These are phyloP conservation scores for Pogostemon cablin DNA, from an alignment of 257 asterid genomes.

Conservation along the genomic window DNA sequence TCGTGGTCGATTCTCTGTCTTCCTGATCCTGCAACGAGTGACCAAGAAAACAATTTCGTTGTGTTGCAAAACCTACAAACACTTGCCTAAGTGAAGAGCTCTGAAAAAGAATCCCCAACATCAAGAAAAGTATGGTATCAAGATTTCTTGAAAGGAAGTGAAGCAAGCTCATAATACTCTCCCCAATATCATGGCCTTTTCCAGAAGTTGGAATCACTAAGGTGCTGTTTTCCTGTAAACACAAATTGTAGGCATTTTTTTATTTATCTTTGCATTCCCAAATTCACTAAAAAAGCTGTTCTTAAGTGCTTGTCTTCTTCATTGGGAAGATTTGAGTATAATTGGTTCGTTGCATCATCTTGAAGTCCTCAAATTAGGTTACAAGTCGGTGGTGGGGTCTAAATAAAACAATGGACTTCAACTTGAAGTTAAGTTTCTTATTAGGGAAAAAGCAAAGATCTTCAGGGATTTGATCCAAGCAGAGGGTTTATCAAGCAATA, in stretches of 20 bases:
- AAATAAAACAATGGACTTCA: conserved; percentile 23
- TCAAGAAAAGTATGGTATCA: neutral
- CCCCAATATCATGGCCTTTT: neutral
- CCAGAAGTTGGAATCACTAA: neutral
- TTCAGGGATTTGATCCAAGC: neutral
- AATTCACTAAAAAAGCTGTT: neutral
- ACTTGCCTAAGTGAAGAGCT: conserved; percentile 11
- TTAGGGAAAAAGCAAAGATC: neutral
- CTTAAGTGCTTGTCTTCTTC: neutral
- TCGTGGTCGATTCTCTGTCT: neutral
- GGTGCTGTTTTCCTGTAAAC: neutral
- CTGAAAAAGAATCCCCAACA: conserved; percentile 12
- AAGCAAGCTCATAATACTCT: neutral
- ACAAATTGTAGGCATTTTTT: neutral
- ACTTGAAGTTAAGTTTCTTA: neutral
- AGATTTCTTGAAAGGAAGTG: neutral
- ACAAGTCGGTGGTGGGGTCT: neutral
- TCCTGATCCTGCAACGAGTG: neutral
- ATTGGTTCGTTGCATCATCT: conserved; percentile 15
- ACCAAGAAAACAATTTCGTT: neutral
- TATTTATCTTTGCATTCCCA: neutral
- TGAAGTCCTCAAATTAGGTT: conserved; percentile 2
- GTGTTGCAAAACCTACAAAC: conserved; percentile 10
- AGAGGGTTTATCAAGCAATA: neutral
- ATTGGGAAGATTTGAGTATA: conserved; percentile 21